A percentile compares a stretch with the other conserved stretches of the same genome.
Conservation (phyloP, 2,329 filamentous ascomycete genomes). For the Scytalidium lignicola region DNA sequence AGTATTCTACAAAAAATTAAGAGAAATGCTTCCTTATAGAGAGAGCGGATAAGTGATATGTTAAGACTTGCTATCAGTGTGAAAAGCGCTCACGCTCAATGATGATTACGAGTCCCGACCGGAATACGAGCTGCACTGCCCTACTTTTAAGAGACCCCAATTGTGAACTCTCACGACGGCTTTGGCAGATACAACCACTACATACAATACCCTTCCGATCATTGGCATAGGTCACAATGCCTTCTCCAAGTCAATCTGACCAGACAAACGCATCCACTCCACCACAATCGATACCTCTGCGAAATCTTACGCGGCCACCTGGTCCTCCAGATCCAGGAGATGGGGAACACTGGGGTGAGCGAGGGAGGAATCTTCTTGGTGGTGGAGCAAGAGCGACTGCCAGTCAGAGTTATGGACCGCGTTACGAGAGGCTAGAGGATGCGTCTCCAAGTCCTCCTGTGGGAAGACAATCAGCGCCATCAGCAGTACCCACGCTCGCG, state of each 20-base stretch:
- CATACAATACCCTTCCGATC: conserved; percentile 10
- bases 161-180: not conserved
- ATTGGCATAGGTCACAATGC: conserved; percentile 32
- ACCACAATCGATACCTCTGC: conserved; percentile 66
- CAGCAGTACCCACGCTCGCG: conserved; percentile 7
- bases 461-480: conserved; percentile 9
- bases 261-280: conserved; percentile 36
- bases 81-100: not conserved
- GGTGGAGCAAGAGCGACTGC: conserved; percentile 21
- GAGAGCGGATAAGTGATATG: not conserved
- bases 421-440: conserved; percentile 27
- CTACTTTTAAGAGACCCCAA: not conserved
- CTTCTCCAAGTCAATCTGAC: conserved; percentile 42
- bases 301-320: conserved; percentile 46
- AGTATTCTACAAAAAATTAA: not conserved
- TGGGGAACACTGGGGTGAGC: conserved; percentile 16
- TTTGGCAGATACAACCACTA: not conserved
- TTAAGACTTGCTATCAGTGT: not conserved
- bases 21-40: not conserved
- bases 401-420: conserved; percentile 19
- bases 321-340: conserved; percentile 22
- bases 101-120: not conserved
- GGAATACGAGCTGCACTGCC: not conserved
- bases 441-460: conserved; percentile 23
- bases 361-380: conserved; percentile 26